A percentile compares a stretch with the other conserved stretches of the same genome.
Evolutionary conservation across 257 asterid species (phyloP).

Genomic region (Voacanga thouarsii): DNA sequence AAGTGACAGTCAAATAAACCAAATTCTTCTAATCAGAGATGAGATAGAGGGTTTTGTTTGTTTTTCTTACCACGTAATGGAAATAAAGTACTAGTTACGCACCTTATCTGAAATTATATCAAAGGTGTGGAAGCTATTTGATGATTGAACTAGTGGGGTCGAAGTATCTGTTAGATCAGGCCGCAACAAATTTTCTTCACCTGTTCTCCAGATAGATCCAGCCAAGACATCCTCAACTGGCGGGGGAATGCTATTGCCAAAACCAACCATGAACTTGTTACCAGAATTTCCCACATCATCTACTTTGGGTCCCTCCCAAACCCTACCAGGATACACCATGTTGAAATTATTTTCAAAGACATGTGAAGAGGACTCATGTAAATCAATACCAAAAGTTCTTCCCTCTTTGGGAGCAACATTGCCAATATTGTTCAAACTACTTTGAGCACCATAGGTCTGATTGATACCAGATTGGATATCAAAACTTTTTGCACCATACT

Average conservation of each 20-base stretch:
- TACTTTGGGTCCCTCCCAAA: conserved; percentile 40
- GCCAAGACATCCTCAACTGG: conserved; percentile 39
- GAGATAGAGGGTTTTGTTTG: not conserved
- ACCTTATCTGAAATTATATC: conserved; percentile 64
- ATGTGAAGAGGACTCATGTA: conserved; percentile 37
- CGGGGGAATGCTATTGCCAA: conserved; percentile 37
- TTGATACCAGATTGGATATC: conserved; percentile 33
- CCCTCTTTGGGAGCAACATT: conserved; percentile 40
- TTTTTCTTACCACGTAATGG: not conserved
- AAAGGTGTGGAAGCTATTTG: conserved; percentile 46
- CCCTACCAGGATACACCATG: conserved; percentile 29
- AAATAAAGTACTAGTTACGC: conserved; percentile 10
- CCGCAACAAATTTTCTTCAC: conserved; percentile 44
- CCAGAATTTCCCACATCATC: conserved; percentile 41
- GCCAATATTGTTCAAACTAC: conserved; percentile 21
- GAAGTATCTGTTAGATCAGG: conserved; percentile 40
- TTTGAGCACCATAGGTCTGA: conserved; percentile 33
- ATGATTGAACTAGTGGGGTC: conserved; percentile 36
- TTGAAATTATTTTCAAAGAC: conserved; percentile 36
- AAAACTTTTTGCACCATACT: conserved; percentile 34
- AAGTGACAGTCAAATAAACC: not conserved
- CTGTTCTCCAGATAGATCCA: conserved; percentile 50
- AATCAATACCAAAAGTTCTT: conserved; percentile 37
- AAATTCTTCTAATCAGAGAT: not conserved
- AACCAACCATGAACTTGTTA: conserved; percentile 45